Evolutionary conservation across 73 alveolate species (phyloP), one percentile per base, ranked within the genome.

Genomic region (Paramecium sonneborni): DNA sequence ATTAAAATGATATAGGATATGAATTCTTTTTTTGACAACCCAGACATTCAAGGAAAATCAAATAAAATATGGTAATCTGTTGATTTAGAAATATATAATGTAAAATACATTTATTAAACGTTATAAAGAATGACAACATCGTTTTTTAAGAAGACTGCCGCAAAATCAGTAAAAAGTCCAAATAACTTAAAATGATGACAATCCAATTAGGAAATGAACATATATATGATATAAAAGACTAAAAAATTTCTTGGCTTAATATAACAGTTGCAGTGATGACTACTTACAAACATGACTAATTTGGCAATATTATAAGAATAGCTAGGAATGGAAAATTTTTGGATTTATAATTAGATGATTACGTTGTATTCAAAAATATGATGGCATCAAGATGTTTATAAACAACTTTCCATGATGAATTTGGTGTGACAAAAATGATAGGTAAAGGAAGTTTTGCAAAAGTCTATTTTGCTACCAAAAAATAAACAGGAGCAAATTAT

Each of bases 361-460:
- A 20, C 11, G 28, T 69, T 30, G 55, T 24, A 57, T 88, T 76
- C 62, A 88, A 88, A 28, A 88, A 88, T 52, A 69, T 88, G 32
- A 24, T 88, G 38, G 23, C 70, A 32, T 26, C 28, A 18, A 88
- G 56, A 70, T 56, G 82, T 11, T 18, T 88, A 12, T 44, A 69
- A 70, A 43, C 94, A 26, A 70, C 94, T 0, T 88, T 88, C 23
- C 94, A 88, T 69, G 94, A 88, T 39, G 94, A 88, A 28, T 88
- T 88, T 34, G 87, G 70, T 18, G 94, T 88, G 9, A 88, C 94
- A 10, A 88, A 88, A 46, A 88, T 88, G 94, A 88, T 88, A 24
- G 94, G 94, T 24, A 88, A 88, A 21, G 94, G 94, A 12, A 43
- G 85, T 34, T 88, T 88, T 48, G 94, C 94, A 12, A 88, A 88